These are phyloP conservation scores for Arbutus unedo DNA, from an alignment of 148 eudicot genomes.

Conservation along the genomic window DNA sequence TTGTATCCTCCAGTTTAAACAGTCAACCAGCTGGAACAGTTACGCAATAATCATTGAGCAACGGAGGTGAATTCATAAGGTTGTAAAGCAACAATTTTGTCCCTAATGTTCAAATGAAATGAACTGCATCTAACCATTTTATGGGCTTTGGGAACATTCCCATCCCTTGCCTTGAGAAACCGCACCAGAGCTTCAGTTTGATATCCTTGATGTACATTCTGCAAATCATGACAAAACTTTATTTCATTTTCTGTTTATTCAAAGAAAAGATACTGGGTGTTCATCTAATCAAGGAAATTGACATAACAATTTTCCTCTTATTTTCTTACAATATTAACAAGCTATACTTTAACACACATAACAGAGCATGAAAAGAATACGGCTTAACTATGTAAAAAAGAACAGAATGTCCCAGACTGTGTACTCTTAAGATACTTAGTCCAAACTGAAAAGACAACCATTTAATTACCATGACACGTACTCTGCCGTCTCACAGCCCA, in stretches of 20 bases:
- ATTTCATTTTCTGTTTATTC: not conserved
- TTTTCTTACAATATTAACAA: not conserved
- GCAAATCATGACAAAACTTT: constrained; percentile 24
- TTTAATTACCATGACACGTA: not conserved
- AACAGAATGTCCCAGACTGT: not conserved
- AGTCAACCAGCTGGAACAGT: constrained; percentile 64
- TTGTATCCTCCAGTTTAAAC: constrained; percentile 90
- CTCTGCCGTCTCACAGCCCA: not conserved
- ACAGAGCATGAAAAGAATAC: not conserved
- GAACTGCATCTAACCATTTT: constrained; percentile 55
- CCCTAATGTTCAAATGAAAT: not conserved
- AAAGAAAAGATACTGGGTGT: not conserved
- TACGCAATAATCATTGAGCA: constrained; percentile 23
- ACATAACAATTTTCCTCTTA: not conserved
- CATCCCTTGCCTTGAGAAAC: constrained; percentile 88
- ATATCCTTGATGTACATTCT: constrained; percentile 81
- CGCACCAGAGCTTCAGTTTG: constrained; percentile 51
- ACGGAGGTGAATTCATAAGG: not conserved
- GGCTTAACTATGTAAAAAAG: not conserved
- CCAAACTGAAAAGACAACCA: not conserved
- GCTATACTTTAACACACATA: not conserved
- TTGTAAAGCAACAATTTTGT: not conserved
- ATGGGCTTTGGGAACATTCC: constrained; percentile 73
- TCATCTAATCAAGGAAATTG: not conserved
- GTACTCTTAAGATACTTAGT: not conserved